Percentiles rank a stretch among this genome's conserved stretches.
phyloP scores from a whole-genome alignment of 2,329 filamentous ascomycete genomes.

The Sarocladium kiliense region DNA sequence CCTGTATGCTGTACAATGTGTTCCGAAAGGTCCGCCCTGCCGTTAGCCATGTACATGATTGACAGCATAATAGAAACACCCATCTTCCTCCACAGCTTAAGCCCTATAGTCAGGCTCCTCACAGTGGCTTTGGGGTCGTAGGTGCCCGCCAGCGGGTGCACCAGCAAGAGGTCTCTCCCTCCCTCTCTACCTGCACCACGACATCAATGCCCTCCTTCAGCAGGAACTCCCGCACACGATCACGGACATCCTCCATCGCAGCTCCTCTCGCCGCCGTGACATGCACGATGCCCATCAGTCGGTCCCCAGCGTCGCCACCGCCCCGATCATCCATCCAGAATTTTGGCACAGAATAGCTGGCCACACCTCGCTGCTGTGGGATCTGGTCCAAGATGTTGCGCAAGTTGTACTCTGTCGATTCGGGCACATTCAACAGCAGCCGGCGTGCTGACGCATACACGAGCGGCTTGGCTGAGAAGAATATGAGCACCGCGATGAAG shows the following conservation, averaged over 20 bases:
- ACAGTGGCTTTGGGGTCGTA: constrained; percentile 29
- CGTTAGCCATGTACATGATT: background rate
- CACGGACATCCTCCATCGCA: constrained; percentile 76
- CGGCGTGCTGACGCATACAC: constrained; percentile 80
- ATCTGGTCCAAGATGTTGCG: constrained; percentile 83
- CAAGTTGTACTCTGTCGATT: constrained; percentile 79
- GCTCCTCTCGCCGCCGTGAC: constrained; percentile 68
- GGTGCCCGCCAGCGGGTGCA: constrained; percentile 35
- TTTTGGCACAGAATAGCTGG: constrained; percentile 77
- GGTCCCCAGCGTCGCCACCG: constrained; percentile 37
- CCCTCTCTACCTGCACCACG: constrained; percentile 81
- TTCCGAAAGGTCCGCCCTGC: background rate
- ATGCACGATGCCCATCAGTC: constrained; percentile 79
- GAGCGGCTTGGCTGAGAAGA: constrained; percentile 83
- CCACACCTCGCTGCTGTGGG: constrained; percentile 74
- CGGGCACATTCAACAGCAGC: constrained; percentile 78
- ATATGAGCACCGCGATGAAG: constrained; percentile 88
- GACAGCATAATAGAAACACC: background rate
- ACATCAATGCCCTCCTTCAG: constrained; percentile 69
- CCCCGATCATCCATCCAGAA: constrained; percentile 83
- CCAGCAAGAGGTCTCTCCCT: constrained; percentile 66
- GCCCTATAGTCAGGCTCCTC: constrained; percentile 12
- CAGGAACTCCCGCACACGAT: constrained; percentile 70
- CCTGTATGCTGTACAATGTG: background rate
- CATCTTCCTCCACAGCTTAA: background rate